phyloP scores from a whole-genome alignment of 1,139 yeast species.

The Geotrichum histeridarum region DNA sequence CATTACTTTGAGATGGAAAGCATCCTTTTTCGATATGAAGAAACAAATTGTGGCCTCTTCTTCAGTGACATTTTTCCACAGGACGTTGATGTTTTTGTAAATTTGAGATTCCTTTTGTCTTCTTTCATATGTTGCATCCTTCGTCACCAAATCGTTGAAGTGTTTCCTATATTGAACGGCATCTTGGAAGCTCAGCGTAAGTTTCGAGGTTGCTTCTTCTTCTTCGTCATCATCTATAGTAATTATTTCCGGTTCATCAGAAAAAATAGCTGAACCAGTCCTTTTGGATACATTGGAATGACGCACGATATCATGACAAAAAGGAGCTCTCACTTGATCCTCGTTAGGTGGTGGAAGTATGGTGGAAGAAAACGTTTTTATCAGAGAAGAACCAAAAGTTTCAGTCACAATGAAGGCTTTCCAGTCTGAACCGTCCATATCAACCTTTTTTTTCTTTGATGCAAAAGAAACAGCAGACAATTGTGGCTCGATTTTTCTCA shows the following conservation, averaged over 20 bases:
- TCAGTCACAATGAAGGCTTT: slow-evolving; percentile 63
- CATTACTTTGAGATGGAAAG: slow-evolving; percentile 62
- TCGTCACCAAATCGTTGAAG: slow-evolving; percentile 75
- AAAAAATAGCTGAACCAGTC: slow-evolving; percentile 44
- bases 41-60: slow-evolving; percentile 67
- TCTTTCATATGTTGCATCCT: slow-evolving; percentile 77
- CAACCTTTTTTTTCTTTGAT: slow-evolving; percentile 48
- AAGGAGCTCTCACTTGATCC: slow-evolving; percentile 52
- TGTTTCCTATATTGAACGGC: slow-evolving; percentile 82
- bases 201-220: slow-evolving; percentile 62
- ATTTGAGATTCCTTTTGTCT: slow-evolving; percentile 74
- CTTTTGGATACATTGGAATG: slow-evolving; percentile 80
- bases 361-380: too few species aligned
- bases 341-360: too few species aligned
- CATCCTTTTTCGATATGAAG: slow-evolving; percentile 60
- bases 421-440: slow-evolving; percentile 91
- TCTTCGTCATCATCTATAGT: slow-evolving; percentile 46
- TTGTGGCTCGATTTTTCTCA: slow-evolving; percentile 79
- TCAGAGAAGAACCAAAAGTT: too few species aligned
- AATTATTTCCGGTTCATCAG: slow-evolving; percentile 50
- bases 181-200: slow-evolving; percentile 71
- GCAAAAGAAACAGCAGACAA: slow-evolving; percentile 85
- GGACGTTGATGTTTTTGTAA: slow-evolving; percentile 64
- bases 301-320: slow-evolving; percentile 73
- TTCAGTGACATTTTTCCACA: slow-evolving; percentile 69